A percentile compares a stretch with the other conserved stretches of the same genome.
Conservation (phyloP, 441 rosid species). For the Aquilaria agallochum region DNA sequence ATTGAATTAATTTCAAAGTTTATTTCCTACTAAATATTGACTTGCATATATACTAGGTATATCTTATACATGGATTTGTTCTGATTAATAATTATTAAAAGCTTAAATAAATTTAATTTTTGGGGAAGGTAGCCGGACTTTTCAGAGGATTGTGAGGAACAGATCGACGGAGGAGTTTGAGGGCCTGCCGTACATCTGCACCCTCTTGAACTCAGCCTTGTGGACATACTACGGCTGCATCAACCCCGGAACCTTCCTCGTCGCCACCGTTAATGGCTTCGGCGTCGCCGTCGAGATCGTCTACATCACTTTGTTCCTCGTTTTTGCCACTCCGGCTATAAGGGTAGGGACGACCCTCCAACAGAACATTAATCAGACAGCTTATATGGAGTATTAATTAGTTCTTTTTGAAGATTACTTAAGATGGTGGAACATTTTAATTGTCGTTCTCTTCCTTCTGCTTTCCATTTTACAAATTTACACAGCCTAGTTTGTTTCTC, state of each 20-base stretch:
- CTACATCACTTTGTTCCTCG: slow-evolving; percentile 50
- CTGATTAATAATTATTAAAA: not conserved
- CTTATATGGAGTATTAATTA: no score
- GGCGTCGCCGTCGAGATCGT: slow-evolving; percentile 49
- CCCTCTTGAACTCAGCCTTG: slow-evolving; percentile 49
- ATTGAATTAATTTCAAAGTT: not conserved
- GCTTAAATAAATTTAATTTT: no score
- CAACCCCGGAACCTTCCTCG: slow-evolving; percentile 55
- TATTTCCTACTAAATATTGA: not conserved
- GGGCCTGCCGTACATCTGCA: slow-evolving; percentile 75
- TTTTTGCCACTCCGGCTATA: slow-evolving; percentile 44
- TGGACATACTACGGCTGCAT: slow-evolving; percentile 84
- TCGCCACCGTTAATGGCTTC: slow-evolving; percentile 71
- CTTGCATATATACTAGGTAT: not conserved
- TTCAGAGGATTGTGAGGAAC: slow-evolving; percentile 43
- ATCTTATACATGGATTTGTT: not conserved
- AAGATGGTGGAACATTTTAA: no score
- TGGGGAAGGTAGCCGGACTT: slow-evolving; percentile 36
- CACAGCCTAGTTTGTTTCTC: no score
- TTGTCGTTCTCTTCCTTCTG: not conserved
- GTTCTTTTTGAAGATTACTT: no score
- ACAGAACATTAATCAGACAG: no score
- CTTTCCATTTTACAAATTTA: not conserved
- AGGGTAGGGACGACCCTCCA: slow-evolving; percentile 27
- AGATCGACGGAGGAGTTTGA: slow-evolving; percentile 70